phyloP scores from a whole-genome alignment of 768 basidiomycete species.

The Suillus lakei region DNA sequence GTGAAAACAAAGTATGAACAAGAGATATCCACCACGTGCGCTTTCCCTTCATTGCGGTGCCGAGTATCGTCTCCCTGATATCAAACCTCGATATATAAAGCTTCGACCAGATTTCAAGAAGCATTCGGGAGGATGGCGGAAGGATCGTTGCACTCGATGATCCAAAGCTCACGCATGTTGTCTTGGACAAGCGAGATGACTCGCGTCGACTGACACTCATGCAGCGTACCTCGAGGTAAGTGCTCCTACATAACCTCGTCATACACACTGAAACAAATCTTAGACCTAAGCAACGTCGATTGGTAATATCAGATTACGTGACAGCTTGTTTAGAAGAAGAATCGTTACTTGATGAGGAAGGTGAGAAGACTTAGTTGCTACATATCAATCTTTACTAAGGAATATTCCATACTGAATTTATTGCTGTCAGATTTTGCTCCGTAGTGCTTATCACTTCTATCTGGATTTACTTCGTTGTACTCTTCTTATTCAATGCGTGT shows the following conservation, averaged over 20 bases:
- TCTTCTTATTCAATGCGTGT: background rate
- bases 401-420: background rate
- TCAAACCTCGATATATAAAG: constrained; percentile 41
- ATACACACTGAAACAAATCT: constrained; percentile 18
- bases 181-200: constrained; percentile 83
- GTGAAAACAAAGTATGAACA: constrained; percentile 58
- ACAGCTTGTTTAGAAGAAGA: constrained; percentile 80
- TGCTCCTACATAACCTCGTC: constrained; percentile 13
- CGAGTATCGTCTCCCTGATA: background rate
- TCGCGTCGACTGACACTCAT: constrained; percentile 74
- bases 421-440: constrained; percentile 28
- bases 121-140: constrained; percentile 76
- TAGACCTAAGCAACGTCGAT: constrained; percentile 81
- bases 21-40: constrained; percentile 59
- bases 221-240: constrained; percentile 73
- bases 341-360: constrained; percentile 85
- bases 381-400: no score
- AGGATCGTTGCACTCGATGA: constrained; percentile 69
- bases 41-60: background rate
- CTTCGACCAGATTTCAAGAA: constrained; percentile 52
- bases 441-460: background rate
- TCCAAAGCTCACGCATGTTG: constrained; percentile 83
- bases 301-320: constrained; percentile 81
- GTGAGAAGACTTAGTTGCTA: constrained; percentile 41
- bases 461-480: background rate